phyloP scores from a whole-genome alignment of 1,139 yeast genomes.

The Debaryomyces sp. region DNA sequence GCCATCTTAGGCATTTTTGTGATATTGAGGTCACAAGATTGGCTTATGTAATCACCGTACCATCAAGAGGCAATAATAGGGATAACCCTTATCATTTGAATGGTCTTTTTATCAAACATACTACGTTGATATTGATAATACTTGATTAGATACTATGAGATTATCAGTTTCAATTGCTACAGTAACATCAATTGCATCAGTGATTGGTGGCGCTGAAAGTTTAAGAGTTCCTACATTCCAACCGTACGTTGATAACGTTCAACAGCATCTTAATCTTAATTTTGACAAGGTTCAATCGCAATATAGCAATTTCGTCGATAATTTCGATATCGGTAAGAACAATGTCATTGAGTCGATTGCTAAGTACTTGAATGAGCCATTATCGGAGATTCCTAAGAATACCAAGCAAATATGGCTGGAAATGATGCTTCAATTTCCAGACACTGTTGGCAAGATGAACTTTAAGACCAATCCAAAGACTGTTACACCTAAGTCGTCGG shows the following conservation, averaged over 20 bases:
- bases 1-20: slow-evolving; percentile 1
- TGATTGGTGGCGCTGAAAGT: slow-evolving; percentile 28
- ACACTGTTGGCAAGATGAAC: slow-evolving; percentile 48
- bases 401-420: slow-evolving; percentile 61
- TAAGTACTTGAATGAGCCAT: slow-evolving; percentile 46
- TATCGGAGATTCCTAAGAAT: slow-evolving; percentile 49
- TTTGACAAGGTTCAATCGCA: slow-evolving; percentile 17
- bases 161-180: slow-evolving; percentile 25
- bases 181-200: slow-evolving; percentile 27
- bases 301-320: slow-evolving; percentile 19
- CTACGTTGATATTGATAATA: slow-evolving; percentile 1
- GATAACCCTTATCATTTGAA: slow-evolving; percentile 3
- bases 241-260: slow-evolving; percentile 21
- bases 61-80: neutral
- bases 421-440: slow-evolving; percentile 60
- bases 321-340: slow-evolving; percentile 19
- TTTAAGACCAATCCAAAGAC: slow-evolving; percentile 55
- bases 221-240: slow-evolving; percentile 33
- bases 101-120: neutral
- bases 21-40: neutral
- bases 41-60: slow-evolving; percentile 1
- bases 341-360: slow-evolving; percentile 34
- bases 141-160: slow-evolving; percentile 26
- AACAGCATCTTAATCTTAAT: slow-evolving; percentile 27
- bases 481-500: slow-evolving; percentile 29